phyloP scores from a whole-genome alignment of 192 early-diverging fungal genomes.

The Coemansia sp. region DNA sequence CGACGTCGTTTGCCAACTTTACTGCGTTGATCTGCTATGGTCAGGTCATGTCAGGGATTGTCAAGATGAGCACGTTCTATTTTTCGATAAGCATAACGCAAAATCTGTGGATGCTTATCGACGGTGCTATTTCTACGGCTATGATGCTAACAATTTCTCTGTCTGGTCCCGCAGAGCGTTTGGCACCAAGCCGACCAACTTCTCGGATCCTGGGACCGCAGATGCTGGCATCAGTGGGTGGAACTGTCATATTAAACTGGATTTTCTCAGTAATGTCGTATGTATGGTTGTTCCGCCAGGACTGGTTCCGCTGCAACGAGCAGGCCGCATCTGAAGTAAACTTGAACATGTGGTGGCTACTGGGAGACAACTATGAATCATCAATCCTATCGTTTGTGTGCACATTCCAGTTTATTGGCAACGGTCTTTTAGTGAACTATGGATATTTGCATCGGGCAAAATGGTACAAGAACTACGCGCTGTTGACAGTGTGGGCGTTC shows the following conservation, averaged over 20 bases:
- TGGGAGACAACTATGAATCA: slow-evolving; percentile 79
- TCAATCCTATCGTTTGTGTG: slow-evolving; percentile 62
- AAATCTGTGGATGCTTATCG: slow-evolving; percentile 74
- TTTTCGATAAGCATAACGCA: slow-evolving; percentile 73
- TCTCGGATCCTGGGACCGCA: slow-evolving; percentile 73
- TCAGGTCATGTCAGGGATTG: slow-evolving; percentile 62
- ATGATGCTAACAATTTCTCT: slow-evolving; percentile 69
- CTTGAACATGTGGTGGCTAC: slow-evolving; percentile 75
- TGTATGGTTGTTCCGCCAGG: slow-evolving; percentile 65
- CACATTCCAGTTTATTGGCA: slow-evolving; percentile 73
- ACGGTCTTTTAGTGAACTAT: slow-evolving; percentile 68
- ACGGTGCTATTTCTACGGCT: slow-evolving; percentile 64
- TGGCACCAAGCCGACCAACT: slow-evolving; percentile 67
- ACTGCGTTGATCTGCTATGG: slow-evolving; percentile 78
- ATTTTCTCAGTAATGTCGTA: slow-evolving; percentile 57
- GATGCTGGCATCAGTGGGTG: slow-evolving; percentile 67
- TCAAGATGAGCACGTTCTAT: slow-evolving; percentile 70
- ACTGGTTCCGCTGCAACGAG: slow-evolving; percentile 78
- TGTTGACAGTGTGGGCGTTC: slow-evolving; percentile 61
- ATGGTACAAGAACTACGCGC: slow-evolving; percentile 65
- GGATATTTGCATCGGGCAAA: slow-evolving; percentile 64
- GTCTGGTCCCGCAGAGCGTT: slow-evolving; percentile 58
- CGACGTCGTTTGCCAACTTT: slow-evolving; percentile 73
- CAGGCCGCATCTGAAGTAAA: slow-evolving; percentile 63
- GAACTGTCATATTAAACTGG: slow-evolving; percentile 70